Percentiles rank a stretch among this genome's conserved stretches.
Evolutionary conservation across 2,329 filamentous ascomycete species (phyloP).

Genomic region (Massarina eburnea): DNA sequence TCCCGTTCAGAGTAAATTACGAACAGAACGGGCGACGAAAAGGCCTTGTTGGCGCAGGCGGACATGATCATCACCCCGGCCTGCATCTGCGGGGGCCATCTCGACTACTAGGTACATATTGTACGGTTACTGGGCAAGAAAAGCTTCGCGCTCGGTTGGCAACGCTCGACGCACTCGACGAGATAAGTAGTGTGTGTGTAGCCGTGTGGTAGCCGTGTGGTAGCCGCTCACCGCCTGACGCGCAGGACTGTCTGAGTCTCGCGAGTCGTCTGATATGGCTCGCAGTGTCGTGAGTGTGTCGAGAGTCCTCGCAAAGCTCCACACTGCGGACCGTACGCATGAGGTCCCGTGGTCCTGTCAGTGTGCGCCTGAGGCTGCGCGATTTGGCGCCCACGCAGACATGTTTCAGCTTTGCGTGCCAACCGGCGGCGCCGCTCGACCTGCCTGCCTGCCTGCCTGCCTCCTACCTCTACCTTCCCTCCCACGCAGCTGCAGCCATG

Average conservation of each 20-base stretch:
- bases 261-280: slow-evolving; percentile 4
- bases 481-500: no score
- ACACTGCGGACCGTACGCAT: background rate
- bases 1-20: background rate
- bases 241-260: slow-evolving; percentile 4
- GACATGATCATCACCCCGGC: slow-evolving; percentile 7
- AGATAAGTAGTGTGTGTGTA: slow-evolving; percentile 3
- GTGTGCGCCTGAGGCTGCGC: background rate
- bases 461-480: no score
- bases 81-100: slow-evolving; percentile 10
- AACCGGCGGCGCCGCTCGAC: background rate
- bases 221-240: slow-evolving; percentile 13
- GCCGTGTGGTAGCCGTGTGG: background rate
- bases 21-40: background rate
- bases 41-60: background rate
- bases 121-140: slow-evolving; percentile 8
- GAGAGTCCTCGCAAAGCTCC: background rate
- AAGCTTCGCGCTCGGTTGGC: slow-evolving; percentile 10
- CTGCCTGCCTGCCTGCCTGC: no score
- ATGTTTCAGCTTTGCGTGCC: slow-evolving; percentile 16
- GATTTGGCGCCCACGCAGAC: slow-evolving; percentile 9
- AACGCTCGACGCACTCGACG: slow-evolving; percentile 8
- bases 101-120: no score
- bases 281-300: background rate
- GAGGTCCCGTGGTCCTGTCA: background rate